Base-by-base conservation (phyloP, 768 basidiomycete species). In the Candolleomyces aberdarensis region DNA sequence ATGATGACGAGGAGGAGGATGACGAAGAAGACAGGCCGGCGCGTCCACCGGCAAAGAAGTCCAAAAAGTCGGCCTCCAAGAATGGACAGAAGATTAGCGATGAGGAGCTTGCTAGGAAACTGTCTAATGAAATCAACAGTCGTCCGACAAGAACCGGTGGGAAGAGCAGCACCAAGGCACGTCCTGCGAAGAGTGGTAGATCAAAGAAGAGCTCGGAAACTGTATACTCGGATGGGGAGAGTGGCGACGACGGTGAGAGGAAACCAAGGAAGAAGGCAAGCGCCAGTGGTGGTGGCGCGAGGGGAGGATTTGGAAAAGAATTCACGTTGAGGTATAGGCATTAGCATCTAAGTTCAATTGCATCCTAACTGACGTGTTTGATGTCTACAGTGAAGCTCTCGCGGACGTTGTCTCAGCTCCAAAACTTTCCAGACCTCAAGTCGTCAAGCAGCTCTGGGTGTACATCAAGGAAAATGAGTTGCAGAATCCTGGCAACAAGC, bases 361-460 rank as follows among this genome's bases (percentile, higher is more conserved):
- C 67, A 36, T 61, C 55, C n/a, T 32, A 15, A 32, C 54, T 56
- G 54, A 56, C 54, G 36, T 32, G 40, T 62, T 52, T 47, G 59
- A 36, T 36, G 36, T 36, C 62, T 19, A 40, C 62, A 96, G 94
- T 66, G 86, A 81, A 64, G 86, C 92, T 17, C 76, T 97, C 26
- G 84, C 91, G 1, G 82, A 82, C 13, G 75, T 97, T 26, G 72
- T 93, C n/a, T 79, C 84, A 20, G 78, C 80, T 43, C 83, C 86
- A 22, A 84, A 82, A 67, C 74, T 95, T 52, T 92, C 94, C 46
- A 86, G 95, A 29, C 92, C 93, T 5, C 92, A 95, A 70, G 89
- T 92, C 46, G 95, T 97, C 51, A 96, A 96, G 72, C 85, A 85
- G 59, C 76, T 97, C 11, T 97, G 95, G 95, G 85, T 83, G 13